Base-by-base conservation (phyloP, 2,329 filamentous ascomycete genomes). In the Aspergillus candidus region DNA sequence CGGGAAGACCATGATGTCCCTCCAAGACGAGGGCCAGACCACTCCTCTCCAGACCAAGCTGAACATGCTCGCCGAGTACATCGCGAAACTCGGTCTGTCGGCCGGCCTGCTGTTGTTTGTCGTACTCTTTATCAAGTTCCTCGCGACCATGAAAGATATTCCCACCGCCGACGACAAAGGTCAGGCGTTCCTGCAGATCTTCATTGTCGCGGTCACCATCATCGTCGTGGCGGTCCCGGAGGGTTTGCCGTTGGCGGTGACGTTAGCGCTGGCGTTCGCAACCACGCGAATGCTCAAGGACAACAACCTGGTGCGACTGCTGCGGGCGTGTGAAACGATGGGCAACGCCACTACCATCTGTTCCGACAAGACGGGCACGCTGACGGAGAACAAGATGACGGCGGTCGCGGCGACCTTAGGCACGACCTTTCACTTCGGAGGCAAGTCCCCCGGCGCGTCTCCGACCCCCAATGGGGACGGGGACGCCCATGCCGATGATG, bases 31-130 rank as follows among this genome's bases (percentile, higher is more conserved):
- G 49, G 80, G 82, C 44, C 82, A 90, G 59, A 84, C 86, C 17
- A 91, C 86, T 1, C 87, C 86, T 3, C 66, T 91, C 6, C 87
- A 91, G 62, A 82, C 78, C 3, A 90, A 89, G 64, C 72, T 91
- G 46, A 88, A 89, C 52, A 74, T 81, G 4, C 72, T 91, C 13
- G 87, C 86, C 6, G 86, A 88, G 56, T 85, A 88, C 57, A 88
- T 91, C 55, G 83, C 83, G n/a, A 86, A 86, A 59, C 74, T 86
- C 34, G 83, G 83, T 67, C 80, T 83, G 53, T 79, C 78, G 48
- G 82, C 86, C 37, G 86, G 85, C 42, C 68, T 87, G 12, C 66
- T 90, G 8, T 73, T 91, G n/a, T 91, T 91, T 59, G 70, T 88
- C 39, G 84, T 89, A 6, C 71, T 89, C 6, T 80, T 90, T 56